phyloP scores from a whole-genome alignment of 306 rosid genomes.

The Lotus japonicus region DNA sequence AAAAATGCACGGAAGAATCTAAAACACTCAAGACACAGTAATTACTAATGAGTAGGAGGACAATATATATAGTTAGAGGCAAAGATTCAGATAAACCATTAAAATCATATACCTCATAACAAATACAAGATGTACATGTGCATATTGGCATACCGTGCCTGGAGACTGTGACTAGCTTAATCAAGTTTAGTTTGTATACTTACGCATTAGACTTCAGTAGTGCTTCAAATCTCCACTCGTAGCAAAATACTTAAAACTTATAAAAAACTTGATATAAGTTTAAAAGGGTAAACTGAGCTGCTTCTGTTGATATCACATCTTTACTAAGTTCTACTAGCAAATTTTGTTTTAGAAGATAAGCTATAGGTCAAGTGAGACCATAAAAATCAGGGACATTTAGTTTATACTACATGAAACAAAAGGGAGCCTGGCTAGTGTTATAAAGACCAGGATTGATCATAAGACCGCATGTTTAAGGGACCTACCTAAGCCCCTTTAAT shows the following conservation, averaged over 20 bases:
- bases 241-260: neutral
- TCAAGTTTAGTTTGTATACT: neutral
- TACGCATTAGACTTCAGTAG: neutral
- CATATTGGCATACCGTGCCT: neutral
- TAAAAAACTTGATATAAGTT: neutral
- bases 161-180: conserved; percentile 2
- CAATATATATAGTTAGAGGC: neutral
- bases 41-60: neutral
- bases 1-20: too few species aligned
- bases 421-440: too few species aligned
- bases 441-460: too few species aligned
- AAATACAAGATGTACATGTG: neutral
- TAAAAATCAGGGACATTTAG: neutral
- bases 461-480: too few species aligned
- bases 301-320: neutral
- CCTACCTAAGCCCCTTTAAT: too few species aligned
- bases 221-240: neutral
- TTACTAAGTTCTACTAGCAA: neutral
- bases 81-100: neutral
- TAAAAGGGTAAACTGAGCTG: neutral
- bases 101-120: neutral
- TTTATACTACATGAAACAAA: too few species aligned
- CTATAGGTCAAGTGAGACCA: neutral
- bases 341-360: neutral
- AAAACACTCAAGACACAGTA: neutral